Evolutionary conservation across 371 early-diverging fungal genomes (phyloP).

Genomic region (Mortierella sp.): DNA sequence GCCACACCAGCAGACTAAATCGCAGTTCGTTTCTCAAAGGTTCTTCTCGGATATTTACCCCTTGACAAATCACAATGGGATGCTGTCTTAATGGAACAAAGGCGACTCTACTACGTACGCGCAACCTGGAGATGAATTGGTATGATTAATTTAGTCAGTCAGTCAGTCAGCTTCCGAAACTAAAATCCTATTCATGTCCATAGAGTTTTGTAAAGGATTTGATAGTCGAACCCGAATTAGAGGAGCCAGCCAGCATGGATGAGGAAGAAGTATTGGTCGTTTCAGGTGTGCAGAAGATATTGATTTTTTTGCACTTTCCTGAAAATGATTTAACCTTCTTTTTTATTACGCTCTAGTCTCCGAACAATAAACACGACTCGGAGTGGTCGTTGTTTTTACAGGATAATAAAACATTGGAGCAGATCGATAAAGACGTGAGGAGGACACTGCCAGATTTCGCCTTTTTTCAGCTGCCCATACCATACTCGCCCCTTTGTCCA

Average conservation of each 20-base stretch:
- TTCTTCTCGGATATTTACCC: conserved; percentile 81
- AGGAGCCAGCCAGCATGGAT: conserved; percentile 10
- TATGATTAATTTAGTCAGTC: too few relatives aligned
- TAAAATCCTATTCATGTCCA: not conserved
- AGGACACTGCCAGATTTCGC: conserved; percentile 87
- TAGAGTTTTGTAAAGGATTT: conserved; percentile 54
- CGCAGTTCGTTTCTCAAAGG: conserved; percentile 24
- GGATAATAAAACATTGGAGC: conserved; percentile 75
- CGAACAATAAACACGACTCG: conserved; percentile 32
- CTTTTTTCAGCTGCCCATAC: conserved; percentile 81
- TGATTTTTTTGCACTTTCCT: not conserved
- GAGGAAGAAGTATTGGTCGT: conserved; percentile 38
- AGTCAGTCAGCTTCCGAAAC: too few relatives aligned
- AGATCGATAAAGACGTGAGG: conserved; percentile 88
- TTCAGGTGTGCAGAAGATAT: not conserved
- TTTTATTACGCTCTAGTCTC: not conserved
- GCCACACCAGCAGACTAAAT: not conserved
- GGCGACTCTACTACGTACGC: conserved; percentile 75
- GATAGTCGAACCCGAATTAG: conserved; percentile 43
- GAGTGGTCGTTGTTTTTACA: conserved; percentile 69
- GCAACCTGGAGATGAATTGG: not conserved
- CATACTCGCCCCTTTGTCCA: conserved; percentile 64
- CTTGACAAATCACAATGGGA: conserved; percentile 80
- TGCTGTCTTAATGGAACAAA: conserved; percentile 60
- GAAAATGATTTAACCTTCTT: not conserved